Evolutionary conservation across 1,139 yeast species (phyloP), one percentile per base, ranked within the genome.

Genomic region (Sugiyamaella castrensis): DNA sequence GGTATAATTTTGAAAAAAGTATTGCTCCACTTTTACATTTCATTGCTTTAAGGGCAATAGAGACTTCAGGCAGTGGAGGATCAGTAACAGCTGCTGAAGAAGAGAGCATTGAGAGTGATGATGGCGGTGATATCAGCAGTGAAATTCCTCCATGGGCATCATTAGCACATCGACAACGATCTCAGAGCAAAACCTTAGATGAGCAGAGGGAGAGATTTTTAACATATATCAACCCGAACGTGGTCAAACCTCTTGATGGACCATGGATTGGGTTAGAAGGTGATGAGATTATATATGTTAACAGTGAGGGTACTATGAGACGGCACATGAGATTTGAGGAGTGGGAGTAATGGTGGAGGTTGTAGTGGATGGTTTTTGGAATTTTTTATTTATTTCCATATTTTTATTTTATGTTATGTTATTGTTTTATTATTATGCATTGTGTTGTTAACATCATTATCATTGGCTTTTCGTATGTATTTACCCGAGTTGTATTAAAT

Each of bases 1-100:
- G 86, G 63, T 88, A 88, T 82, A 85, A 84, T 59, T 91, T 88
- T 64, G 88, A 91, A 63, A 80, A 81, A 54, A 84, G 82, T 58
- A 87, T 87, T 58, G 74, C 83, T 40, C 97, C 98, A 0, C 71
- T 92, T 48, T 80, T 91, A 4, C 78, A 81, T 53, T 91, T 86
- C 64, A 91, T 92, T 63, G 98, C 98, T 0, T 72, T 92, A 49
- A 76, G 95, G 46, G 81, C 87, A 0, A 79, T 82, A 34, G 61
- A 57, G 43, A 59, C 64, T 1, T 50, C 50, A 7, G 63, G 64
- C 8, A 52, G 59, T 28, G 31, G 15, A 24, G 46, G 36, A 13
- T n/a, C 26, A 13, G 15, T 8, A 2, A 36, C 6, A 7, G 40
- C 40, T 9, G 27, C 34, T 19, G 47, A 36, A 7, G 42, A 36